Conservation (phyloP, 345 rosid species). For the Linum trigynum region DNA sequence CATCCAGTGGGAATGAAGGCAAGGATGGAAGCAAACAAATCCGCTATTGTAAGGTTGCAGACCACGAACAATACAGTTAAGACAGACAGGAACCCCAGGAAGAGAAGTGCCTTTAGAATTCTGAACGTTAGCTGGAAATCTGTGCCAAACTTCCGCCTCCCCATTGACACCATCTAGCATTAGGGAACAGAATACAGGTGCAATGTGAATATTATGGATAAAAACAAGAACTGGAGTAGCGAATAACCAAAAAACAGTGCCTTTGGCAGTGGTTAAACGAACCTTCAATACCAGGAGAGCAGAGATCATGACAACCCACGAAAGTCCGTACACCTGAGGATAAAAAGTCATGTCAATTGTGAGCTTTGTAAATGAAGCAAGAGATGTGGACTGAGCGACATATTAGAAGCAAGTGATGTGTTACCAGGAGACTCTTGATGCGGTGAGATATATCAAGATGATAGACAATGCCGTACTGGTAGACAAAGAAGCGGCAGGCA, state of each 20-base stretch:
- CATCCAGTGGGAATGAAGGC: constrained; percentile 89
- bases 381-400: background rate
- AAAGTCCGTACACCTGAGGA: constrained; percentile 72
- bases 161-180: constrained; percentile 72
- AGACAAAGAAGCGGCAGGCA: constrained; percentile 66
- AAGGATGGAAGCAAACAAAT: constrained; percentile 60
- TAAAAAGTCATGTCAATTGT: constrained; percentile 5
- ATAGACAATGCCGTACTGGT: constrained; percentile 90
- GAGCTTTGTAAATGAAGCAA: background rate
- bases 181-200: background rate
- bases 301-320: constrained; percentile 66
- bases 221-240: background rate
- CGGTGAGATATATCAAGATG: constrained; percentile 78
- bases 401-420: background rate
- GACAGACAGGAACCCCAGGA: constrained; percentile 76
- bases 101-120: constrained; percentile 88
- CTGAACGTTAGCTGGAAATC: constrained; percentile 89
- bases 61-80: constrained; percentile 77
- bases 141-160: constrained; percentile 62
- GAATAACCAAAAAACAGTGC: background rate
- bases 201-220: background rate
- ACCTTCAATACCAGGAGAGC: constrained; percentile 78
- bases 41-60: constrained; percentile 51
- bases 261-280: constrained; percentile 4
- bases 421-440: constrained; percentile 58